These are phyloP conservation scores for Eimeria praecox DNA, from an alignment of 169 alveolate genomes.

Conservation along the genomic window DNA sequence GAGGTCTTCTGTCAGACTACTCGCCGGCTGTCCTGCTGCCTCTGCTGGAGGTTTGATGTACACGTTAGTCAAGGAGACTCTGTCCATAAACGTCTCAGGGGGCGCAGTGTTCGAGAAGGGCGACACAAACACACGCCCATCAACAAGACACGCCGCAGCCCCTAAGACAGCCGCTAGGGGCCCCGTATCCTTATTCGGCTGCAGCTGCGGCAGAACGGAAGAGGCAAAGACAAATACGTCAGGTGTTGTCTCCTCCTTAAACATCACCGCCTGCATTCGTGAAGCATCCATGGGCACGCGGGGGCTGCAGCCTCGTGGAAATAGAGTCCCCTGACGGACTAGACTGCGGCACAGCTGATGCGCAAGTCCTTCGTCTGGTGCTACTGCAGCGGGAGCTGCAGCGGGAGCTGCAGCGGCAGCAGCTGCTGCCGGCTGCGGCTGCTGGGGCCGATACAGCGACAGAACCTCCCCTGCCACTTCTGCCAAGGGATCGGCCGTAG, in stretches of 20 bases:
- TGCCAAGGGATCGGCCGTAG: slow-evolving; percentile 77
- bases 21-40: neutral
- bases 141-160: slow-evolving; percentile 67
- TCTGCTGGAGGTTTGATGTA: slow-evolving; percentile 13
- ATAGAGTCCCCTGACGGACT: slow-evolving; percentile 72
- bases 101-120: slow-evolving; percentile 46
- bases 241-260: slow-evolving; percentile 54
- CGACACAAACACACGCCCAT: slow-evolving; percentile 64
- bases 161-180: neutral
- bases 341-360: slow-evolving; percentile 64
- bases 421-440: neutral
- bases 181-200: neutral
- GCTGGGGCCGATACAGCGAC: slow-evolving; percentile 30
- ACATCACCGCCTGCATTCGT: slow-evolving; percentile 67
- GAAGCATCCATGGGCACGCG: slow-evolving; percentile 66
- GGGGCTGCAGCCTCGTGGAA: slow-evolving; percentile 77
- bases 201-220: slow-evolving; percentile 58
- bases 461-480: slow-evolving; percentile 75
- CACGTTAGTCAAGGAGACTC: neutral
- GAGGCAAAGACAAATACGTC: slow-evolving; percentile 75
- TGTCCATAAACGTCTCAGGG: slow-evolving; percentile 10
- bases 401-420: neutral
- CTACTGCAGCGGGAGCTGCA: neutral
- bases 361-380: slow-evolving; percentile 2
- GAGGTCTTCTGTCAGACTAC: slow-evolving; percentile 10